Percentiles rank a stretch among this genome's conserved stretches.
phyloP scores from a whole-genome alignment of 225 moss, liverwort and hornwort species.

The Rhytidiadelphus loreus region DNA sequence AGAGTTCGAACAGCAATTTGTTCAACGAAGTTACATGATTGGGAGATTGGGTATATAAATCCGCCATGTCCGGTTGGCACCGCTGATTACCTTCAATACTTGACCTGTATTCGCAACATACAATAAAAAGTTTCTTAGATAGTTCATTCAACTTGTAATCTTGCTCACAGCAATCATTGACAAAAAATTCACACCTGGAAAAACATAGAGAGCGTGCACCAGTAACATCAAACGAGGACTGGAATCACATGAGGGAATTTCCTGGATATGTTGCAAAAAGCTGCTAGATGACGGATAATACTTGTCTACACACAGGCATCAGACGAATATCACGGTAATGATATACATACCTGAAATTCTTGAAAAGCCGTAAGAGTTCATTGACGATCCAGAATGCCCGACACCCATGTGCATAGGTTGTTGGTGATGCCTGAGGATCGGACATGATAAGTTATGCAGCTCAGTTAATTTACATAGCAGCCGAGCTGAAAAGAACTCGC shows the following conservation, averaged over 20 bases:
- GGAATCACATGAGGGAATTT: background rate
- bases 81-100: background rate
- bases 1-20: background rate
- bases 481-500: background rate
- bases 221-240: background rate
- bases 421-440: background rate
- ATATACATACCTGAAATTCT: background rate
- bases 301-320: background rate
- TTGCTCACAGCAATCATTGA: background rate
- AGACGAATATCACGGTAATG: background rate
- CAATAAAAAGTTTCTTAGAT: background rate
- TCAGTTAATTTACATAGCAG: background rate
- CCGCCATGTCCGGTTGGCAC: background rate
- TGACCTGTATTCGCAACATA: background rate
- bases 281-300: background rate
- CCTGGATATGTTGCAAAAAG: background rate
- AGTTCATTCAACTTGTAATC: background rate
- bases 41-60: background rate
- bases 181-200: background rate
- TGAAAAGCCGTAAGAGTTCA: background rate
- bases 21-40: background rate
- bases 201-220: background rate
- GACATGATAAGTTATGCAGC: background rate
- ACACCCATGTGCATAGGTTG: background rate
- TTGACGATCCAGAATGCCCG: background rate